Conservation (phyloP, 2,329 filamentous ascomycete species). For the Ophiostoma sp. region DNA sequence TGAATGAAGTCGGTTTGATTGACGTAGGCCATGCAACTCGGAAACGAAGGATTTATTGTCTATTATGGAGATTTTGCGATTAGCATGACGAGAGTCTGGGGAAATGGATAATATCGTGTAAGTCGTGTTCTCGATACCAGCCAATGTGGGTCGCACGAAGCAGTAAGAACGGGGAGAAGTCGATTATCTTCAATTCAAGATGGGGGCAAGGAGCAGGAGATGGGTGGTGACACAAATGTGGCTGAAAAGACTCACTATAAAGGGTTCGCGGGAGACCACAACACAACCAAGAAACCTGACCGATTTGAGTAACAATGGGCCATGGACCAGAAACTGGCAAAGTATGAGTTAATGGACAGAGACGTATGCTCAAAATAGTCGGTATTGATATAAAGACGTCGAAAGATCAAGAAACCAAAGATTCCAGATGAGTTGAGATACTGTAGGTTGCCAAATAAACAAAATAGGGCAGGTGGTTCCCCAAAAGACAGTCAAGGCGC, state of each 20-base stretch:
- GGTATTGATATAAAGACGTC: background rate
- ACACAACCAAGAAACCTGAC: background rate
- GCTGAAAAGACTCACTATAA: background rate
- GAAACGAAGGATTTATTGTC: background rate
- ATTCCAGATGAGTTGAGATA: too few species aligned
- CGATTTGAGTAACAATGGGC: background rate
- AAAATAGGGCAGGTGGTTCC: background rate
- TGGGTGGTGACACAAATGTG: background rate
- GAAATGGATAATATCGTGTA: constrained; percentile 5
- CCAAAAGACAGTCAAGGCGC: background rate
- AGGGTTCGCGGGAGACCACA: background rate
- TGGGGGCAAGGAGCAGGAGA: background rate
- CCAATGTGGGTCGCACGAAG: background rate
- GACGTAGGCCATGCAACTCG: background rate
- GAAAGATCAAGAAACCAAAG: background rate
- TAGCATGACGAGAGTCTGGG: constrained; percentile 6
- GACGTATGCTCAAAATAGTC: background rate
- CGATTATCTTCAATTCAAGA: background rate
- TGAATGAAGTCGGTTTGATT: background rate
- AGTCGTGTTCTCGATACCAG: background rate
- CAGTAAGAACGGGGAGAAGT: constrained; percentile 6
- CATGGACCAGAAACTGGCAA: background rate
- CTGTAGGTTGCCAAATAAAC: background rate
- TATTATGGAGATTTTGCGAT: constrained; percentile 8
- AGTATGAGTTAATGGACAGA: background rate